Evolutionary conservation across 495 filamentous ascomycete genomes (phyloP).

Genomic region (Annulohypoxylon maeteangense): DNA sequence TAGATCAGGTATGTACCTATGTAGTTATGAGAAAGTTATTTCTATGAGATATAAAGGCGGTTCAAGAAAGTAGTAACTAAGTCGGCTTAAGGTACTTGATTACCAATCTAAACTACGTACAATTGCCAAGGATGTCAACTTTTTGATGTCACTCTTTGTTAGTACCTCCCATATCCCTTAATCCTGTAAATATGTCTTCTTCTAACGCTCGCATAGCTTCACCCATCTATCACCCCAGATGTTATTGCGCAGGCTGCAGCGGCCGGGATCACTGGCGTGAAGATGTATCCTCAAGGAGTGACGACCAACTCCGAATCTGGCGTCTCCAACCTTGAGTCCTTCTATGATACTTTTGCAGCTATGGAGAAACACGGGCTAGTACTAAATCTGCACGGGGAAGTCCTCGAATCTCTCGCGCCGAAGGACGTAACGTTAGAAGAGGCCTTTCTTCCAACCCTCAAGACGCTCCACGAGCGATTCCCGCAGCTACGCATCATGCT

Average conservation of each 20-base stretch:
- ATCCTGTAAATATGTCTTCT: neutral
- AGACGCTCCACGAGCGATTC: constrained; percentile 75
- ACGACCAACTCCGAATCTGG: constrained; percentile 89
- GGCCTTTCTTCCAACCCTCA: constrained; percentile 79
- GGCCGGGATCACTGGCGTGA: constrained; percentile 73
- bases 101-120: constrained; percentile 75
- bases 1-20: constrained; percentile 29
- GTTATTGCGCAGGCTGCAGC: constrained; percentile 77
- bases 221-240: constrained; percentile 79
- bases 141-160: constrained; percentile 87
- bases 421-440: constrained; percentile 81
- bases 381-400: constrained; percentile 70
- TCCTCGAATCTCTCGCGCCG: constrained; percentile 59
- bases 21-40: neutral
- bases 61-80: constrained; percentile 58
- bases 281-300: constrained; percentile 74
- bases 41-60: neutral
- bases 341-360: constrained; percentile 76
- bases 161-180: neutral
- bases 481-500: constrained; percentile 83
- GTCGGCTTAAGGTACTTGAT: constrained; percentile 79
- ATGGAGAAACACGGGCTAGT: constrained; percentile 70
- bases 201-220: constrained; percentile 48
- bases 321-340: constrained; percentile 68
- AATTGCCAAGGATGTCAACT: constrained; percentile 78